Base-by-base conservation (phyloP, 805 yeast genomes). In the Kluyveromyces dobzhanskii region DNA sequence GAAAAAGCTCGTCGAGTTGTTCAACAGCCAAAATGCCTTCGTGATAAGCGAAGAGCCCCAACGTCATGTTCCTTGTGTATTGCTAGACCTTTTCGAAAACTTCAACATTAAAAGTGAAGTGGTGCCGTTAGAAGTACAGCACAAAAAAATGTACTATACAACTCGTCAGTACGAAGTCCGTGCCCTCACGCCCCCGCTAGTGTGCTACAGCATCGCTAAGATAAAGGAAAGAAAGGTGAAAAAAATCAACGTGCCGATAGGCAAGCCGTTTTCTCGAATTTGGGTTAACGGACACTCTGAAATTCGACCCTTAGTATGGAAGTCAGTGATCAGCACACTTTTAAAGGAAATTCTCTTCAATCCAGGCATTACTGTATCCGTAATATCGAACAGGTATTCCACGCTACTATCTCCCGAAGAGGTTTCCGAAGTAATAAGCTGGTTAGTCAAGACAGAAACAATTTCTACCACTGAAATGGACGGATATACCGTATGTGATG, bases 271-370 rank as follows among this genome's bases (percentile, higher is more conserved):
- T 43, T 73, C 82, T 2, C 71, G 73, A 29, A 55, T 81, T 7
- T 86, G 96, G 95, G 66, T 84, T 10, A 82, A 80, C 47, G 57
- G 80, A 27, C 57, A 64, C 24, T 90, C 94, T 1, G 57, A 67
- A 19, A 67, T 87, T 31, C 78, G 81, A 44, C 59, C 55, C 18
- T 50, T 53, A 0, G 58, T 85, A 5, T 88, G 95, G 94, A 59
- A 60, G 11, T 70, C 67, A 37, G 56, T 80, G 1, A 56, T 80
- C 0, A 61, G 69, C 17, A 64, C 75, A 9, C 46, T 81, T 0
- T 40, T 76, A 0, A 53, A 65, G 32, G 61, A 66, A 4, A 55
- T 78, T 8, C 62, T 73, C 5, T 65, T 73, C 41, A 63, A 69
- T 29, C 87, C 88, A 0, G 85, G 85, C 4, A 64, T 76, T 3